Percentiles rank a stretch among this genome's conserved stretches.
Evolutionary conservation across 148 eudicot species (phyloP).

Genomic region (Diospyros kaki): DNA sequence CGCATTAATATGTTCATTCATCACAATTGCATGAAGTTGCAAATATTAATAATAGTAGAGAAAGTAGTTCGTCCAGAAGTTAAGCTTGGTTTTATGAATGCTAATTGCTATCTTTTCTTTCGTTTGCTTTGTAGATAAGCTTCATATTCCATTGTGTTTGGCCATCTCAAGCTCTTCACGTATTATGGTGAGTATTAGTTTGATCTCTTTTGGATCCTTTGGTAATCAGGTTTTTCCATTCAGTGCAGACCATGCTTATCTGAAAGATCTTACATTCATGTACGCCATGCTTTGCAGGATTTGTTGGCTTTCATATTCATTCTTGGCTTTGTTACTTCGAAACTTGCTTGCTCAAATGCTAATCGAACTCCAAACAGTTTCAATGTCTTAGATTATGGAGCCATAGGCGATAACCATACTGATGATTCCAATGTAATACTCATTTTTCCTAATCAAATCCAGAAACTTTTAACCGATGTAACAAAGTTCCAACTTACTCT

Average conservation of each 20-base stretch:
- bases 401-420: constrained; percentile 12
- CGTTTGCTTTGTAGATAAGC: background rate
- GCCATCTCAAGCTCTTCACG: background rate
- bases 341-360: constrained; percentile 18
- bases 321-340: constrained; percentile 23
- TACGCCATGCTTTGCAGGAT: constrained; percentile 18
- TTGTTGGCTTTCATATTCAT: constrained; percentile 18
- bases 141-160: background rate
- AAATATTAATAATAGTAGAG: too few relatives aligned
- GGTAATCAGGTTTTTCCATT: too few relatives aligned
- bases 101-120: background rate
- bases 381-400: constrained; percentile 33
- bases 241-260: background rate
- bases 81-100: background rate
- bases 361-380: constrained; percentile 10
- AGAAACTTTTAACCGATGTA: background rate
- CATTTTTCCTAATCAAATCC: background rate
- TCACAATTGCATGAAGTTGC: too few relatives aligned
- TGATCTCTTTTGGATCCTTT: too few relatives aligned
- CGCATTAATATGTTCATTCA: too few relatives aligned
- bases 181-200: background rate
- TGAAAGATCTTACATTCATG: background rate
- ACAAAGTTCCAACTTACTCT: background rate
- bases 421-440: constrained; percentile 37
- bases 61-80: background rate